Conservation (phyloP, 441 rosid genomes). For the Erysimum cheiri region DNA sequence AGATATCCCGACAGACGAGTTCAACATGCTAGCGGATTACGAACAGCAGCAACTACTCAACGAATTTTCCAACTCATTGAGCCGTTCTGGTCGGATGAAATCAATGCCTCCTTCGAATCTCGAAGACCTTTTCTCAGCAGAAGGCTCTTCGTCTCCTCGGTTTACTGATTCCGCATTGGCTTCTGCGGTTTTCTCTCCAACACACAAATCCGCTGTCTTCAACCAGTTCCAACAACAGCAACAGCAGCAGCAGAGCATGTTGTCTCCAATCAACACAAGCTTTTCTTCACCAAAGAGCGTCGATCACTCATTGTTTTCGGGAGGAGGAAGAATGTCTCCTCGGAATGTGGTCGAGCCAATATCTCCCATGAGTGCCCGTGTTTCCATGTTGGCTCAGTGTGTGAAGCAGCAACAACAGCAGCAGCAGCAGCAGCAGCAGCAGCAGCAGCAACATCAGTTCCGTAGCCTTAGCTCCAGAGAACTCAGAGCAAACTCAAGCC, state of each 20-base stretch:
- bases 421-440: slow-evolving; percentile 44
- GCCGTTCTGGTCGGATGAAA: slow-evolving; percentile 69
- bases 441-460: slow-evolving; percentile 55
- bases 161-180: slow-evolving; percentile 62
- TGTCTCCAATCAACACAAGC: slow-evolving; percentile 70
- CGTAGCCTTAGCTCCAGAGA: slow-evolving; percentile 76
- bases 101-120: slow-evolving; percentile 69
- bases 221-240: slow-evolving; percentile 78
- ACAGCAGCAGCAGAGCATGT: slow-evolving; percentile 71
- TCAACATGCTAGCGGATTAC: slow-evolving; percentile 58
- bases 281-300: slow-evolving; percentile 63
- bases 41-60: slow-evolving; percentile 66
- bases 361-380: slow-evolving; percentile 69
- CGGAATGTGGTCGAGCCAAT: slow-evolving; percentile 66
- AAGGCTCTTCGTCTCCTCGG: slow-evolving; percentile 67
- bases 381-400: slow-evolving; percentile 69
- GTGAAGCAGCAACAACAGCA: slow-evolving; percentile 61
- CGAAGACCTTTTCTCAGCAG: slow-evolving; percentile 73
- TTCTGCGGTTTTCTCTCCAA: slow-evolving; percentile 63
- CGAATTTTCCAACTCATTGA: slow-evolving; percentile 59
- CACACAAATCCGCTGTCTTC: slow-evolving; percentile 63
- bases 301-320: slow-evolving; percentile 59
- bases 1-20: slow-evolving; percentile 62
- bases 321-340: slow-evolving; percentile 80
- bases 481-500: slow-evolving; percentile 59